Evolutionary conservation across 1,139 yeast genomes (phyloP).

Genomic region (Martiniozyma asiatica): DNA sequence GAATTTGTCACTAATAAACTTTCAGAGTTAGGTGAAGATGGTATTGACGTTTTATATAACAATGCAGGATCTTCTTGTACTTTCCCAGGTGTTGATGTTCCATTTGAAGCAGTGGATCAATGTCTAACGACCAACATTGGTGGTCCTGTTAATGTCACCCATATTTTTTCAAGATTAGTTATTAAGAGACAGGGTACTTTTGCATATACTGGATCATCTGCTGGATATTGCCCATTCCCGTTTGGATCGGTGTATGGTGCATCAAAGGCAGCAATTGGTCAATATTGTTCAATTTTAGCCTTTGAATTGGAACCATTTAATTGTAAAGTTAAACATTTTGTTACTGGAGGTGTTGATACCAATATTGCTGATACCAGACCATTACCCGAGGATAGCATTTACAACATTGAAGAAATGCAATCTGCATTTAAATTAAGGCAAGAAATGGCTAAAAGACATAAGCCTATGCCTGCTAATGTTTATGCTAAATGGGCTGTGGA

Average conservation of each 20-base stretch:
- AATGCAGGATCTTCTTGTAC: conserved; percentile 66
- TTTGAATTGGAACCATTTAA: conserved; percentile 64
- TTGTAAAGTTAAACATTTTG: conserved; percentile 57
- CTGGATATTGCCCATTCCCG: conserved; percentile 60
- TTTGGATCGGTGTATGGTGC: conserved; percentile 60
- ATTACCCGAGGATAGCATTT: conserved; percentile 45
- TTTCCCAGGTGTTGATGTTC: conserved; percentile 57
- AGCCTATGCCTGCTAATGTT: conserved; percentile 44
- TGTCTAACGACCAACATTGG: conserved; percentile 60
- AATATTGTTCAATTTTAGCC: conserved; percentile 50
- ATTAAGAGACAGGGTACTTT: conserved; percentile 61
- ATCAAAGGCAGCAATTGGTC: conserved; percentile 67
- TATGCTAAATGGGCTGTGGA: conserved; percentile 45
- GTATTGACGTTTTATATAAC: conserved; percentile 50
- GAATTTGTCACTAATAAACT: conserved; percentile 29
- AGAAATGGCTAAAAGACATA: conserved; percentile 46
- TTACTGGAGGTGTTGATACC: conserved; percentile 61
- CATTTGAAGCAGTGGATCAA: conserved; percentile 40
- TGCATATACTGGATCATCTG: conserved; percentile 64
- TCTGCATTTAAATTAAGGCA: conserved; percentile 41
- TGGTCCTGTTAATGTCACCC: conserved; percentile 53
- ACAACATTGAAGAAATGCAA: conserved; percentile 37
- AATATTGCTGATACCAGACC: conserved; percentile 47
- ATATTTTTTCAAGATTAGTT: conserved; percentile 45
- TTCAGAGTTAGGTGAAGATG: conserved; percentile 23